Evolutionary conservation across 2,329 filamentous ascomycete species (phyloP).

Genomic region (Paecilomyces formosus): DNA sequence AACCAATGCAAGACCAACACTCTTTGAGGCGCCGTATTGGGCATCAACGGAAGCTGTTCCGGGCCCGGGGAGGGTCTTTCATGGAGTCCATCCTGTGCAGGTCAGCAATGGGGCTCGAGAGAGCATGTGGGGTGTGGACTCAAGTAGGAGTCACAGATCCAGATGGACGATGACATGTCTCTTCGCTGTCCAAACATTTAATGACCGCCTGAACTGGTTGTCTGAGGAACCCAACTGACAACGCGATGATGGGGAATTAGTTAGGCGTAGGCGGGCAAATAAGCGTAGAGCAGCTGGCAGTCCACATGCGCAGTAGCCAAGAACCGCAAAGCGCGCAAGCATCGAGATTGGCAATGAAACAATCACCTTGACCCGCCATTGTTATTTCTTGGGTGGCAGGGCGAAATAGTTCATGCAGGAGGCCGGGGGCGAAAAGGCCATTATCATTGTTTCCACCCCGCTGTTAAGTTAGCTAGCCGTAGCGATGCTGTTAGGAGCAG

Average conservation of each 20-base stretch:
- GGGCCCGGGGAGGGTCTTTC: background rate
- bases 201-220: conserved; percentile 13
- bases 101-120: background rate
- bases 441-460: background rate
- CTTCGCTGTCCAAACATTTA: conserved; percentile 12
- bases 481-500: background rate
- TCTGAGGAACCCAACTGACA: conserved; percentile 11
- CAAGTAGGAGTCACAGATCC: conserved; percentile 10
- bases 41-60: background rate
- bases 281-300: conserved; percentile 16
- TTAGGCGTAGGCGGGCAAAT: conserved; percentile 10
- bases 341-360: background rate
- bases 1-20: background rate
- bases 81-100: background rate
- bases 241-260: conserved; percentile 4
- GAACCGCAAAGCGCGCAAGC: background rate
- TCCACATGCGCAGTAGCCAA: conserved; percentile 11
- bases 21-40: background rate
- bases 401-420: background rate
- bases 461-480: background rate
- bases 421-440: background rate
- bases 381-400: background rate
- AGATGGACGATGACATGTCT: conserved; percentile 18
- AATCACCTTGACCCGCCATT: background rate
- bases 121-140: conserved; percentile 8